Conservation (phyloP, 352 stramenopile genomes). For the Phytophthora foliorum region DNA sequence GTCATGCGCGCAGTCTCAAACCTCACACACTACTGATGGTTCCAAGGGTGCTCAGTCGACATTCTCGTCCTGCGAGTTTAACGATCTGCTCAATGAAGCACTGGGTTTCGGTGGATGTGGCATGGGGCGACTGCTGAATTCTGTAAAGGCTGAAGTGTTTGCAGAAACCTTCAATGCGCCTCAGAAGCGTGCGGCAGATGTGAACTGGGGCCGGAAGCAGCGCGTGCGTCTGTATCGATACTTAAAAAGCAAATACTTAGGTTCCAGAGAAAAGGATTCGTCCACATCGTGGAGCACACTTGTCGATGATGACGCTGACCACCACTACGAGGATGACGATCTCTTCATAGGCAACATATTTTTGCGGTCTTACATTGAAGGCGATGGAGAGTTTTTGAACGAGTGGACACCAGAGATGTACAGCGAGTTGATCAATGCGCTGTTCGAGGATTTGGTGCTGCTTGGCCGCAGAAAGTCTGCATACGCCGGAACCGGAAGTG, state of each 20-base stretch:
- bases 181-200: conserved; percentile 75
- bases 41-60: not conserved
- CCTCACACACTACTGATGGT: conserved; percentile 3
- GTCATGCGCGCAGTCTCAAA: conserved; percentile 35
- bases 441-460: conserved; percentile 66
- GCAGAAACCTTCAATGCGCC: conserved; percentile 78
- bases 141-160: conserved; percentile 56
- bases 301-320: conserved; percentile 25
- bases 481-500: conserved; percentile 41
- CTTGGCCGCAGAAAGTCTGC: conserved; percentile 65
- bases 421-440: conserved; percentile 62
- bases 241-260: conserved; percentile 75
- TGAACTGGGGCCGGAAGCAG: conserved; percentile 76
- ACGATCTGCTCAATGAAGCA: conserved; percentile 69
- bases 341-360: conserved; percentile 88
- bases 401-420: conserved; percentile 84
- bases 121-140: conserved; percentile 67
- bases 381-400: conserved; percentile 80
- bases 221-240: conserved; percentile 67
- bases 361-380: conserved; percentile 83
- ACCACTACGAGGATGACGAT: conserved; percentile 59
- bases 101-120: conserved; percentile 79
- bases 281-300: conserved; percentile 26
- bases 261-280: conserved; percentile 21
- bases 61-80: conserved; percentile 48